Evolutionary conservation across 1,284 basidiomycete genomes (phyloP).

Genomic region (Ceraceosorus guamensis): DNA sequence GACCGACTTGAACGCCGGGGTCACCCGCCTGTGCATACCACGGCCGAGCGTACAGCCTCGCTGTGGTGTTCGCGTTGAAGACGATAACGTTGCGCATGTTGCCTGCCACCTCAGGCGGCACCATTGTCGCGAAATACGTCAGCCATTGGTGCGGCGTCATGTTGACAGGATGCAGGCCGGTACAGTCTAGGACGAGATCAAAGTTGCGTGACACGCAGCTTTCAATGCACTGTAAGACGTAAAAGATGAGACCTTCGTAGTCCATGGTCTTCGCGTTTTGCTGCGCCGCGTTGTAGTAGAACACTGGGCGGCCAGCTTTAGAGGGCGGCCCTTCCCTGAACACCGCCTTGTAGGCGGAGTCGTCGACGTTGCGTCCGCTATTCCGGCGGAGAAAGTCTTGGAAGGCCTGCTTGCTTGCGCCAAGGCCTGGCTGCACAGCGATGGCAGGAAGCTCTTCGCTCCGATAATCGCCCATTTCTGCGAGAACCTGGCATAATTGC

Average conservation of each 20-base stretch:
- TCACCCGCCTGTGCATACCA: slow-evolving; percentile 1
- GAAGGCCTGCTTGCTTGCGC: slow-evolving; percentile 17
- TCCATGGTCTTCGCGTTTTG: slow-evolving; percentile 76
- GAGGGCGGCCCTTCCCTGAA: slow-evolving; percentile 31
- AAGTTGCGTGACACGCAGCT: slow-evolving; percentile 19
- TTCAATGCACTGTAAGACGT: slow-evolving; percentile 30
- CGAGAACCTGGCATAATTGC: slow-evolving; percentile 25
- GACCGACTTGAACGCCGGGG: not conserved
- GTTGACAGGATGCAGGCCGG: slow-evolving; percentile 23
- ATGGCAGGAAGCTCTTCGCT: slow-evolving; percentile 3
- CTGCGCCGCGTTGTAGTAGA: slow-evolving; percentile 51
- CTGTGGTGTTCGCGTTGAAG: slow-evolving; percentile 35
- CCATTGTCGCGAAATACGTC: slow-evolving; percentile 31
- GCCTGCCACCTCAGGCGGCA: slow-evolving; percentile 23
- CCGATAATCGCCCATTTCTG: slow-evolving; percentile 24
- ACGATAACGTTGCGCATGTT: slow-evolving; percentile 33
- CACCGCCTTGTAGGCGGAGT: slow-evolving; percentile 26
- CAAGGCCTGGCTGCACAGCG: slow-evolving; percentile 10
- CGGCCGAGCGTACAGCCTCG: slow-evolving; percentile 18
- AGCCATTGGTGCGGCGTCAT: slow-evolving; percentile 35
- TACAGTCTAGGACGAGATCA: slow-evolving; percentile 34
- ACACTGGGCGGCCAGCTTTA: slow-evolving; percentile 50
- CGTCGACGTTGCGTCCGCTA: slow-evolving; percentile 27
- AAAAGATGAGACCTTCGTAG: slow-evolving; percentile 66
- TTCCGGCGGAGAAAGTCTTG: slow-evolving; percentile 34